Evolutionary conservation across 805 yeast species (phyloP), one percentile per base, ranked within the genome.

Genomic region (Zygosaccharomyces gambellarensis): DNA sequence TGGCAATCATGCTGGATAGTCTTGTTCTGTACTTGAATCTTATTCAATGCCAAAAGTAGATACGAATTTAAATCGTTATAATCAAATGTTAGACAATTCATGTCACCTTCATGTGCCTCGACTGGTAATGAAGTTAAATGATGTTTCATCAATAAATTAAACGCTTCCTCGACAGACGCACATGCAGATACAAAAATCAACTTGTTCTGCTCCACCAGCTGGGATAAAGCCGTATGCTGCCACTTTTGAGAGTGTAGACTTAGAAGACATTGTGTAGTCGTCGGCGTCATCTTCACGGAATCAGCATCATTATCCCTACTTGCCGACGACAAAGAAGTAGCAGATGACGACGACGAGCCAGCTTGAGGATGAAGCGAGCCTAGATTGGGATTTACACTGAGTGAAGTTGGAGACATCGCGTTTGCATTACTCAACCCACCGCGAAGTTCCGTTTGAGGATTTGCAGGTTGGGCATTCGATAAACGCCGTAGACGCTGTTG

Each of bases 51-150:
- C 52, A 94, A 71, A 56, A 92, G 72, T 55, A 92, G 72, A 65
- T 90, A 90, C 10, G 97, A 83, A 61, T 88, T 90, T 67, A 92
- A 76, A 69, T 92, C 97, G 27, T 92, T 79, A 69, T 89, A 94
- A 68, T 94, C 99, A 67, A 92, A 92, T 1, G 96, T 85, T 52
- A 85, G 75, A 61, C 94, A 88, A 56, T 83, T 78, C 56, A 83
- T 71, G 57, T 82, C 87, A 45, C 75, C 72, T 1, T 74, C 71
- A 50, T 60, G 71, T 43, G 76, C 72, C 53, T 77, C 79, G 14
- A 92, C 94, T 0, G 99, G 98, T 48, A 94, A 72, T 12, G 95
- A 85, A 2, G 97, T 92, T 61, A 94, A 77, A 55, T 85, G 82
- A 66, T 90, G 77, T 29, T 76, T 71, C 28, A 79, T 76, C 61